These are phyloP conservation scores for Lentinula sp. DNA, from an alignment of 768 basidiomycete species.

Conservation along the genomic window DNA sequence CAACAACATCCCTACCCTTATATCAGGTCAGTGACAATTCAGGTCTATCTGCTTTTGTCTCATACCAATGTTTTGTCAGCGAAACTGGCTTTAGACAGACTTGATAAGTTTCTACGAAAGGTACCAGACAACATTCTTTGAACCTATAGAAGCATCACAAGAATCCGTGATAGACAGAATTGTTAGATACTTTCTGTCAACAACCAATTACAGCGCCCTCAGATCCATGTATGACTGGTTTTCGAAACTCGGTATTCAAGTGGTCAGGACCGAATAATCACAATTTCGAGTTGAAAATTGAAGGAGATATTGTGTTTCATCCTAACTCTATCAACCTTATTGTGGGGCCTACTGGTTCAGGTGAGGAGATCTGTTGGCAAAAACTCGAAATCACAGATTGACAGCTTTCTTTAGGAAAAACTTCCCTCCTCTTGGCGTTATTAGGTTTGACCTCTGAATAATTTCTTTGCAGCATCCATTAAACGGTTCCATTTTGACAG, in stretches of 20 bases:
- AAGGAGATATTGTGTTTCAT: slow-evolving; percentile 37
- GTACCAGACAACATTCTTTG: slow-evolving; percentile 10
- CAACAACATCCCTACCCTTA: slow-evolving; percentile 17
- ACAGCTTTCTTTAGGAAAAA: slow-evolving; percentile 26
- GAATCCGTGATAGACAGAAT: slow-evolving; percentile 19
- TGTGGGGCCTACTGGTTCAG: slow-evolving; percentile 33
- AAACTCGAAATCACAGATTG: background rate
- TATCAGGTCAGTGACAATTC: slow-evolving; percentile 14
- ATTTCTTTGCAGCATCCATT: background rate
- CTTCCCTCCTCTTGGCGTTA: slow-evolving; percentile 42
- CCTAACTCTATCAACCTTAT: slow-evolving; percentile 35
- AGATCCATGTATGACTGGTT: slow-evolving; percentile 21
- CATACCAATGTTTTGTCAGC: slow-evolving; percentile 16
- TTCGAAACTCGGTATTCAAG: slow-evolving; percentile 31
- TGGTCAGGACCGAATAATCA: slow-evolving; percentile 28
- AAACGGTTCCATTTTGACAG: slow-evolving; percentile 9
- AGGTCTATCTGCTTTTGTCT: background rate
- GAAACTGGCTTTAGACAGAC: slow-evolving; percentile 45
- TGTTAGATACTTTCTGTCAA: slow-evolving; percentile 21
- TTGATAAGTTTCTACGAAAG: slow-evolving; percentile 39
- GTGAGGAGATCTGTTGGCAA: background rate
- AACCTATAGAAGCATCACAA: too few species aligned
- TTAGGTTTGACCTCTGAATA: slow-evolving; percentile 23
- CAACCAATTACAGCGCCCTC: background rate
- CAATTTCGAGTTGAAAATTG: slow-evolving; percentile 32